Base-by-base conservation (phyloP, 306 rosid genomes). In the Pterocarpus macrocarpus region DNA sequence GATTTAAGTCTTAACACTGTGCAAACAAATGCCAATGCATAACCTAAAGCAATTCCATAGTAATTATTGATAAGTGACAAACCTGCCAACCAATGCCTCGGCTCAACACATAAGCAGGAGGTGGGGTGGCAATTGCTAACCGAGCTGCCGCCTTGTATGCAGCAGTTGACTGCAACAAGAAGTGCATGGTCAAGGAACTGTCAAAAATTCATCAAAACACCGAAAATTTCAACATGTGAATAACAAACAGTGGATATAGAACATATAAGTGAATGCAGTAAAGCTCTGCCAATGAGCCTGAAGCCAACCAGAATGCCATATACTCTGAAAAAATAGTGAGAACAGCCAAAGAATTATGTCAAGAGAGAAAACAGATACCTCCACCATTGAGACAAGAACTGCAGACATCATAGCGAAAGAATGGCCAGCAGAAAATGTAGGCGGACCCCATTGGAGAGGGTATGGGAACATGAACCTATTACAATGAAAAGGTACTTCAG, bases 21-120 rank as follows among this genome's bases (percentile, higher is more conserved):
- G 50, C 36, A 70, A 71, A 44, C 57, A n/a, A 41, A 43, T 5
- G 35, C 15, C 7, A 15, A 53, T 3, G 68, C 38, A 39, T 72
- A 36, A 43, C 8, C n/a, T 47, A 38, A 15, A n/a, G 30, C 62
- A 49, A 59, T 44, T 73, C 43, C 43, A 66, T 13, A 58, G 16
- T 35, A 28, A 8, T 36, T 11, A 80, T 10, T 47, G 81, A 34
- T 22, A 59, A 61, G 16, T 8, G 71, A 73, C 80, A 84, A 56
- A 95, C 99, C 96, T 95, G 99, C 99, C 99, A 95, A 64, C 99
- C 99, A 47, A 95, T 95, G 84, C 99, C 99, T 62, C 99, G 90
- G 87, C 99, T 95, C 88, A 95, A 86, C 64, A 95, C 99, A 79
- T 93, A 90, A 64, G 99, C 97, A 52, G 99, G 99, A 69, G 99